These are phyloP conservation scores for Ogataea methylovora DNA, from an alignment of 805 yeast species.

Conservation along the genomic window DNA sequence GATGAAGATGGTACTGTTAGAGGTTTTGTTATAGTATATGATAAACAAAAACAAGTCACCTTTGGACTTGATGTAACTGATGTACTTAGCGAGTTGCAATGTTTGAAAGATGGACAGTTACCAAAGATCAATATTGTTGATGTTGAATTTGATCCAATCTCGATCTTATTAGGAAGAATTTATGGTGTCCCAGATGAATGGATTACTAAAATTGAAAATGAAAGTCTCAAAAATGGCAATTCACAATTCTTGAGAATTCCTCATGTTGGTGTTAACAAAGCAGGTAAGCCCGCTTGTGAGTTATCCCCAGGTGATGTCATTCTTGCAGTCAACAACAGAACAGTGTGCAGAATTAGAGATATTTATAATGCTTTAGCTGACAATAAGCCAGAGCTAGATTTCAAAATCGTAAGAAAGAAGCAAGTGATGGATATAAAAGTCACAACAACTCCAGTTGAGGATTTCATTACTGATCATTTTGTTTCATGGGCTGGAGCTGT, in stretches of 20 bases:
- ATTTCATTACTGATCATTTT: conserved; percentile 54
- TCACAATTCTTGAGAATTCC: conserved; percentile 67
- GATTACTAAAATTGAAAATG: conserved; percentile 57
- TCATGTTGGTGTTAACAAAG: conserved; percentile 39
- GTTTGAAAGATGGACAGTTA: conserved; percentile 38
- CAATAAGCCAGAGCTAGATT: conserved; percentile 28
- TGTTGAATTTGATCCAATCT: conserved; percentile 64
- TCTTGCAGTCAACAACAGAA: conserved; percentile 56
- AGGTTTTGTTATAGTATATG: conserved; percentile 78
- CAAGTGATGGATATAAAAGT: conserved; percentile 53
- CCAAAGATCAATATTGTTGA: conserved; percentile 67
- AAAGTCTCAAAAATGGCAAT: conserved; percentile 45
- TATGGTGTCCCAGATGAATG: conserved; percentile 85
- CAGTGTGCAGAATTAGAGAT: conserved; percentile 63
- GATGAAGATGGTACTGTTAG: conserved; percentile 73
- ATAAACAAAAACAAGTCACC: conserved; percentile 62
- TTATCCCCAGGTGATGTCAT: conserved; percentile 68
- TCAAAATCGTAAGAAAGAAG: conserved; percentile 68
- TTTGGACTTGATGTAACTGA: conserved; percentile 71
- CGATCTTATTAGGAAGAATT: conserved; percentile 69
- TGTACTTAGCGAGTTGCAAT: conserved; percentile 46
- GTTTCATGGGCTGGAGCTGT: conserved; percentile 81
- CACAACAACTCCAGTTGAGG: conserved; percentile 54
- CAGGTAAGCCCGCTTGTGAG: conserved; percentile 21
- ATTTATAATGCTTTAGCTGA: conserved; percentile 41